Percentiles rank a stretch among this genome's conserved stretches.
Conservation (phyloP, 2,329 filamentous ascomycete genomes). For the Fusarium sp. region DNA sequence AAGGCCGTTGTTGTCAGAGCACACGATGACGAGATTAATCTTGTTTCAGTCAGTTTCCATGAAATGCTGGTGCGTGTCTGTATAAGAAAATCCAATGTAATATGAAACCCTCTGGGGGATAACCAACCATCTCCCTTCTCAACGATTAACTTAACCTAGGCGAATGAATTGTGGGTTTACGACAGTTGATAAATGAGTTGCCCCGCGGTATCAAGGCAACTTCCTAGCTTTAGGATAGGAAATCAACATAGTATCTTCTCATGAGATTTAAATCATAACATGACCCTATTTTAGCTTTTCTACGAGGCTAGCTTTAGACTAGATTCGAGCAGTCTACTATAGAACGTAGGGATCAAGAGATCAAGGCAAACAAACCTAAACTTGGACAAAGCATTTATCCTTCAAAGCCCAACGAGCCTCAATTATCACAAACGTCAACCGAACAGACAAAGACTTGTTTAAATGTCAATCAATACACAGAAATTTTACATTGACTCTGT, state of each 20-base stretch:
- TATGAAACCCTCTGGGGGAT: background rate
- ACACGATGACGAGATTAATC: background rate
- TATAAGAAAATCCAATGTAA: background rate
- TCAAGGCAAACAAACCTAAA: too few relatives aligned
- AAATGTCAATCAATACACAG: slow-evolving; percentile 7
- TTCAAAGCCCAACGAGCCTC: background rate
- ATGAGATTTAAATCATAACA: background rate
- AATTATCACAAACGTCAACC: background rate
- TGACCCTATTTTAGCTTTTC: background rate
- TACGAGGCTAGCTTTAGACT: background rate
- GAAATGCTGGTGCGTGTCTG: background rate
- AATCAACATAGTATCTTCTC: background rate
- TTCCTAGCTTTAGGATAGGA: too few relatives aligned
- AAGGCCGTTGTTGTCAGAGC: background rate
- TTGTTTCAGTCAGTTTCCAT: background rate
- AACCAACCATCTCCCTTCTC: too few relatives aligned
- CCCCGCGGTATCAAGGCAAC: too few relatives aligned
- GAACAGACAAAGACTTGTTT: background rate
- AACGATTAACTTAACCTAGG: too few relatives aligned
- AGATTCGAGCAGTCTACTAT: background rate
- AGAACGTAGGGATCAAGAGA: background rate
- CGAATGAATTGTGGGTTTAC: too few relatives aligned
- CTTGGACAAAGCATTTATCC: too few relatives aligned
- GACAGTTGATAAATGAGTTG: too few relatives aligned
- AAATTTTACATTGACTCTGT: slow-evolving; percentile 19